Evolutionary conservation across 768 basidiomycete species (phyloP).

Genomic region (Exidia glandulosa): DNA sequence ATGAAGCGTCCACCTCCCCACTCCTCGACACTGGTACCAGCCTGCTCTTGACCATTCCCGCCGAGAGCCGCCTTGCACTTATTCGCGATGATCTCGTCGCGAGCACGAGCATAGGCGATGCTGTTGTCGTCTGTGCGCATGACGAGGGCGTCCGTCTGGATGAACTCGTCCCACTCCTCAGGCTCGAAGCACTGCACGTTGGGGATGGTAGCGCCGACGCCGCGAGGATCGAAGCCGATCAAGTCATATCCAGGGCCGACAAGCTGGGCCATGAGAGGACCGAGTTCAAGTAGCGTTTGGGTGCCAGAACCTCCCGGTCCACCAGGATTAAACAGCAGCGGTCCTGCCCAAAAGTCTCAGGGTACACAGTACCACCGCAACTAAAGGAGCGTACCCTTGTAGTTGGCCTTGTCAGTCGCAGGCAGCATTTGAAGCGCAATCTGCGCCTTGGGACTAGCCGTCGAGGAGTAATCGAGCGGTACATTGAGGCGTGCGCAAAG

Average conservation of each 20-base stretch:
- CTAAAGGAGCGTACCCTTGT: not conserved
- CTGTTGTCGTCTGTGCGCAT: not conserved
- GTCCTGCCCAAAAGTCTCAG: not conserved
- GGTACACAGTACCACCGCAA: not conserved
- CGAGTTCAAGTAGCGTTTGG: not conserved
- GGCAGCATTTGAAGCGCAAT: not conserved
- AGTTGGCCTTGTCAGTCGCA: not conserved
- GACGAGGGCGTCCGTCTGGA: not conserved
- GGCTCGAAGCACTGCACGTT: not conserved
- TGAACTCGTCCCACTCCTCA: not conserved
- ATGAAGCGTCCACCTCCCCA: not conserved
- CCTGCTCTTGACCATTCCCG: not conserved
- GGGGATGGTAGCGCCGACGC: not conserved
- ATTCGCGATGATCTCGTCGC: not conserved
- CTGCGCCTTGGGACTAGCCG: not conserved
- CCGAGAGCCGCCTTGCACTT: not conserved
- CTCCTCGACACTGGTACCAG: not conserved
- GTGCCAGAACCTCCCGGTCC: not conserved
- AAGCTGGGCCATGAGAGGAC: not conserved
- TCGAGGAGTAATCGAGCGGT: not conserved
- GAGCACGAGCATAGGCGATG: not conserved
- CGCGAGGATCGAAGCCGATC: not conserved
- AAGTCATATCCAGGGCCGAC: not conserved
- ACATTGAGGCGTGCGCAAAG: not conserved
- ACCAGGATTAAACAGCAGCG: not conserved